A percentile compares a stretch with the other conserved stretches of the same genome.
Evolutionary conservation across 345 rosid genomes (phyloP).

Genomic region (Capsella bursapastoris): DNA sequence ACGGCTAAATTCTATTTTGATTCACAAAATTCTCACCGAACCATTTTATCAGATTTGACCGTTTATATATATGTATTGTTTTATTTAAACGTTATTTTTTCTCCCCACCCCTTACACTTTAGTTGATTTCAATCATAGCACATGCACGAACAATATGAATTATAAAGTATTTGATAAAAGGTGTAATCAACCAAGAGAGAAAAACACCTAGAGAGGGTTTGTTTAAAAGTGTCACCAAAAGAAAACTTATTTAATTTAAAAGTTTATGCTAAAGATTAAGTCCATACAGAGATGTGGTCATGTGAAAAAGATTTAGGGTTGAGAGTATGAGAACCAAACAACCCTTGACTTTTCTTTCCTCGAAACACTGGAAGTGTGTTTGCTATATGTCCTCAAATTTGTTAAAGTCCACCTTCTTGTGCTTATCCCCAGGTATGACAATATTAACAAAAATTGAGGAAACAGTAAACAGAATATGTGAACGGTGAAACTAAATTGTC

Average conservation of each 20-base stretch:
- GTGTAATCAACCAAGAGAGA: constrained; percentile 39
- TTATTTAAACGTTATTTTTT: constrained; percentile 19
- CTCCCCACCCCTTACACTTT: background rate
- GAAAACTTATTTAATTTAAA: constrained; percentile 15
- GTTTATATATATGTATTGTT: constrained; percentile 9
- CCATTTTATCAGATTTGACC: constrained; percentile 29
- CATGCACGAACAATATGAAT: constrained; percentile 35
- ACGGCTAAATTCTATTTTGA: constrained; percentile 39
- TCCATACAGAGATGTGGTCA: background rate
- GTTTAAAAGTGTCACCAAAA: constrained; percentile 20
- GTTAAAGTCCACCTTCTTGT: constrained; percentile 4
- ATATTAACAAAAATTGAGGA: background rate
- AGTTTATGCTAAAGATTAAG: constrained; percentile 3
- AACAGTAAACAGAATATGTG: background rate
- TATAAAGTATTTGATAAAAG: constrained; percentile 22
- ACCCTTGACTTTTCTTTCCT: constrained; percentile 36
- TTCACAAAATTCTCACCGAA: constrained; percentile 33
- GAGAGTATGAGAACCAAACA: constrained; percentile 28
- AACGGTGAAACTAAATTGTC: background rate
- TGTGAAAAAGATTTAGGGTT: constrained; percentile 20
- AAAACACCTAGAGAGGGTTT: constrained; percentile 43
- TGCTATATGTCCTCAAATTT: background rate
- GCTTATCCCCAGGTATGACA: background rate
- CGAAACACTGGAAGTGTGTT: constrained; percentile 4
- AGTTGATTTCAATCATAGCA: constrained; percentile 42